These are phyloP conservation scores for Plantago lanceolata DNA, from an alignment of 305 asterid species.

Conservation along the genomic window DNA sequence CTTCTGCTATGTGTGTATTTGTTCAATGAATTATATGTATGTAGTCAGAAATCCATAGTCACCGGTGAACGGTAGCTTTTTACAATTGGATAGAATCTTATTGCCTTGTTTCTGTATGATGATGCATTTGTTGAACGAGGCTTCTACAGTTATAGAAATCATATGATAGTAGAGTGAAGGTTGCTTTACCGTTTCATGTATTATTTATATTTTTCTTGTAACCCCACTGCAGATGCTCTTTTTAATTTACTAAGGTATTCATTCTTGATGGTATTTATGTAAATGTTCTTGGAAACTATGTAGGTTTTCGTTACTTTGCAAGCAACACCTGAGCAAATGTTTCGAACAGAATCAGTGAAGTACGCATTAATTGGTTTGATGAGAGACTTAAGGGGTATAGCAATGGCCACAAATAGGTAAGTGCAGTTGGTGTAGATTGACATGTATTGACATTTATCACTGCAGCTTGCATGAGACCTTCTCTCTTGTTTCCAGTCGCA, in stretches of 20 bases:
- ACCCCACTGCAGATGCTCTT: background rate
- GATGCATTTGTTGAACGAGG: background rate
- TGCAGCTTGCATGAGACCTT: constrained; percentile 21
- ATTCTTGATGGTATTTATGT: constrained; percentile 15
- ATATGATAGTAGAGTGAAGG: no score
- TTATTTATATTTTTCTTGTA: background rate
- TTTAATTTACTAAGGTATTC: background rate
- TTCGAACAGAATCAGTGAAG: constrained; percentile 78
- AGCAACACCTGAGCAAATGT: constrained; percentile 73
- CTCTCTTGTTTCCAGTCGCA: constrained; percentile 60
- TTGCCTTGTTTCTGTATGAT: background rate
- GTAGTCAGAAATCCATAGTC: background rate
- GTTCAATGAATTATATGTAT: background rate
- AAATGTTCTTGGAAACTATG: constrained; percentile 24
- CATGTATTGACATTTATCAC: constrained; percentile 14
- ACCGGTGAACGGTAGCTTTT: background rate
- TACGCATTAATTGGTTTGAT: constrained; percentile 85
- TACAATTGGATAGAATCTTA: background rate
- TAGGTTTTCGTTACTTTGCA: constrained; percentile 73
- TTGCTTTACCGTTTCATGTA: no score
- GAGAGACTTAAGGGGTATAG: constrained; percentile 96
- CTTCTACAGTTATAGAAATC: background rate
- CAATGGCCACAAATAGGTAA: constrained; percentile 91
- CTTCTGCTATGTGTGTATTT: background rate
- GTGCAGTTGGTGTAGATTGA: constrained; percentile 25